Evolutionary conservation across 768 basidiomycete genomes (phyloP).

Genomic region (Fomitopsis serialis): DNA sequence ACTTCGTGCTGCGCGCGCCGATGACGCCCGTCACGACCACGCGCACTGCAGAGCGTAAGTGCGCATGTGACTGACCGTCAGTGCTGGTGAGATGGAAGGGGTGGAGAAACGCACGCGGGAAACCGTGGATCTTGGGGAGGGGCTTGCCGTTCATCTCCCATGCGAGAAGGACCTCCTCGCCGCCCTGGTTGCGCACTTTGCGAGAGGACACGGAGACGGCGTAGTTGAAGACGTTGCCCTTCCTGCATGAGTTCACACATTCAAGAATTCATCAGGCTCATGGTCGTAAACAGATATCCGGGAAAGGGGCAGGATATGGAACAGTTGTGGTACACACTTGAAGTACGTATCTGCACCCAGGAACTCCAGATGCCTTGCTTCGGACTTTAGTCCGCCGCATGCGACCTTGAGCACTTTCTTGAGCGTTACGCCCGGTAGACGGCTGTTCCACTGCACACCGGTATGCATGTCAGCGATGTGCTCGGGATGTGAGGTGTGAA

Average conservation of each 20-base stretch:
- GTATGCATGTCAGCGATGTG: background rate
- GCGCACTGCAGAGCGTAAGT: slow-evolving; percentile 23
- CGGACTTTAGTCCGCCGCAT: slow-evolving; percentile 43
- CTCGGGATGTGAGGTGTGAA: background rate
- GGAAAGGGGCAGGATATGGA: no score
- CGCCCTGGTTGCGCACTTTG: slow-evolving; percentile 36
- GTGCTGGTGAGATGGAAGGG: background rate
- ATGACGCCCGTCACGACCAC: slow-evolving; percentile 49
- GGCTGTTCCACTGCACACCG: slow-evolving; percentile 37
- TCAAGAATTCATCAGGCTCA: no score
- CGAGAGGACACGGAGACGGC: slow-evolving; percentile 47
- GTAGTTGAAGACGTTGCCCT: slow-evolving; percentile 34
- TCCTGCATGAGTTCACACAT: no score
- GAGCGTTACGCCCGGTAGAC: slow-evolving; percentile 48
- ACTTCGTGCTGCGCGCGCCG: slow-evolving; percentile 49
- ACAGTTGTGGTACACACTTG: slow-evolving; percentile 29
- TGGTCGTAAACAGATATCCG: background rate
- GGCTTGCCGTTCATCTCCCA: slow-evolving; percentile 49
- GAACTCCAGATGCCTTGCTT: slow-evolving; percentile 48
- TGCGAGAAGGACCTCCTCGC: slow-evolving; percentile 47
- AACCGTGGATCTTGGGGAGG: slow-evolving; percentile 46
- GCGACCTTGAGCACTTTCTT: slow-evolving; percentile 50
- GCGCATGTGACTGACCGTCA: background rate
- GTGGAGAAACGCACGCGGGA: slow-evolving; percentile 21
- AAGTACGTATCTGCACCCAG: slow-evolving; percentile 55